Evolutionary conservation across 2,329 filamentous ascomycete genomes (phyloP).

Genomic region (Ascochyta rabiei): DNA sequence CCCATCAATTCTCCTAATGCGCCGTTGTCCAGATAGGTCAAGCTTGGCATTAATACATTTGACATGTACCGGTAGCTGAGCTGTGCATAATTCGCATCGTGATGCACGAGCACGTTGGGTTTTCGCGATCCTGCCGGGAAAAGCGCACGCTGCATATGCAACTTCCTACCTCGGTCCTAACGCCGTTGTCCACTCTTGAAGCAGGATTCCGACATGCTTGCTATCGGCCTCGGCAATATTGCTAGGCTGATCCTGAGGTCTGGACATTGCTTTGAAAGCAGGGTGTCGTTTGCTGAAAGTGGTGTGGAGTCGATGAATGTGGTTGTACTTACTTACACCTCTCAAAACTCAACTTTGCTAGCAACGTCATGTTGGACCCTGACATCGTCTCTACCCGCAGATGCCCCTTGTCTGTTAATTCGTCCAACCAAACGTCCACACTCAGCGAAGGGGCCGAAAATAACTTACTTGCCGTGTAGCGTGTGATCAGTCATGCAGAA

Average conservation of each 20-base stretch:
- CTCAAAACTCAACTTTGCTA: background rate
- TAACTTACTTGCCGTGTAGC: background rate
- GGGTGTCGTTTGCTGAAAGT: background rate
- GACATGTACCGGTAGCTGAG: no score
- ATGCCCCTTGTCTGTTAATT: background rate
- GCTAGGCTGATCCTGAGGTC: no score
- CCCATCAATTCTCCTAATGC: background rate
- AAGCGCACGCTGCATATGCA: background rate
- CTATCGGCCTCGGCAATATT: no score
- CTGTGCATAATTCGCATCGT: background rate
- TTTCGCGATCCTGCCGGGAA: background rate
- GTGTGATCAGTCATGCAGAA: background rate
- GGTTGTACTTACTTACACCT: background rate
- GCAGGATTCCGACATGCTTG: background rate
- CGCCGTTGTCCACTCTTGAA: background rate
- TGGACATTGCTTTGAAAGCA: no score
- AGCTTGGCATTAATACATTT: background rate
- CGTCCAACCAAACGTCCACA: background rate
- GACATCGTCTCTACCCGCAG: background rate
- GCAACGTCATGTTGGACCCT: background rate
- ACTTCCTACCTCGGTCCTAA: background rate
- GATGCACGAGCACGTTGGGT: background rate
- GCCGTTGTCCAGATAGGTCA: background rate
- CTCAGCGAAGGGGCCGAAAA: background rate
- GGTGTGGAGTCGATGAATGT: background rate